These are phyloP conservation scores for Chrysoporthe austroafricana DNA, from an alignment of 2,329 filamentous ascomycete genomes.

Conservation along the genomic window DNA sequence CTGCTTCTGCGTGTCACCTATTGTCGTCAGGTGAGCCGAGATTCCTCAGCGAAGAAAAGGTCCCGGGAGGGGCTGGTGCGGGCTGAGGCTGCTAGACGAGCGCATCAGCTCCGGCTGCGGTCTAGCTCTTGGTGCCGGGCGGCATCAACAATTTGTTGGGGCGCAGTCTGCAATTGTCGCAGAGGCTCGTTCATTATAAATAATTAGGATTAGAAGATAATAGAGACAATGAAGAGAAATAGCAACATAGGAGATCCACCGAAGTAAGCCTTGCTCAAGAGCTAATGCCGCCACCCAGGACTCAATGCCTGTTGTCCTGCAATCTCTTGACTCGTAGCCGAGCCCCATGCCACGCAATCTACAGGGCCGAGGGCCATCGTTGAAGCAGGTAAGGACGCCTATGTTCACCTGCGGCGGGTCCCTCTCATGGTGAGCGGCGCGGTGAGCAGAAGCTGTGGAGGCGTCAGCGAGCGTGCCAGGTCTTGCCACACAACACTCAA, in stretches of 20 bases:
- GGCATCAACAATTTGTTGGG: not conserved
- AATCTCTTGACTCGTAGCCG: constrained; percentile 1
- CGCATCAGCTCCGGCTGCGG: not conserved
- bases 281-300: not conserved
- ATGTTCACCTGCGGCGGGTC: not conserved
- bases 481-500: not conserved
- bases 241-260: not conserved
- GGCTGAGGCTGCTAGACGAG: not conserved
- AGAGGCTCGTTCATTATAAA: not conserved
- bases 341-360: not conserved
- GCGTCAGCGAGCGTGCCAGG: not conserved
- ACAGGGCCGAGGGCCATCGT: not conserved
- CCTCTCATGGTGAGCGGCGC: not conserved
- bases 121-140: not conserved
- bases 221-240: not conserved
- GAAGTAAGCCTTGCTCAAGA: not conserved
- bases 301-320: not conserved
- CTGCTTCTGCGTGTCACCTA: not conserved
- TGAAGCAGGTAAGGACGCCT: not conserved
- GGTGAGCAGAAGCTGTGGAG: not conserved
- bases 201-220: not conserved
- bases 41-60: not conserved
- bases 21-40: not conserved
- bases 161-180: not conserved
- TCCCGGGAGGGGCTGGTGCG: not conserved